These are phyloP conservation scores for Mucor lusitanicus DNA, from an alignment of 371 early-diverging fungal genomes.

Conservation along the genomic window DNA sequence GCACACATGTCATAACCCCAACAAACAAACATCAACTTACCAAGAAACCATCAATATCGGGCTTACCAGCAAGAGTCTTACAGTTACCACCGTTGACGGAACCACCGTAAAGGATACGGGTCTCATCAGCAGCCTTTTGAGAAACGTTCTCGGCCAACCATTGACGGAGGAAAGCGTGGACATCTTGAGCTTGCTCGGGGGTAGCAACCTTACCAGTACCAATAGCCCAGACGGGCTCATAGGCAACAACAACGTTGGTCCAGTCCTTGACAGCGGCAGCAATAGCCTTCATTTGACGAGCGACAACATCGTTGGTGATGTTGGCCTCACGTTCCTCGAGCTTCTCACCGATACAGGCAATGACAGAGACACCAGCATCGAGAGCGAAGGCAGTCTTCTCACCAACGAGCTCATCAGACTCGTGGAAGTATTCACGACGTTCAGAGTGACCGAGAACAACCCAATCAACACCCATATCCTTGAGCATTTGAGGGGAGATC, in stretches of 20 bases:
- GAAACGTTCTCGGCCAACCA: slow-evolving; percentile 88
- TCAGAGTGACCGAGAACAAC: slow-evolving; percentile 99
- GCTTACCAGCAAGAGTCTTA: slow-evolving; percentile 58
- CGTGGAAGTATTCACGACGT: slow-evolving; percentile 92
- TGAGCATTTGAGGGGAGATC: slow-evolving; percentile 93
- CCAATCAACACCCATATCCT: slow-evolving; percentile 95
- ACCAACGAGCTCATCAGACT: slow-evolving; percentile 87
- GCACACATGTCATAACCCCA: background rate
- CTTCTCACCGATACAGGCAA: slow-evolving; percentile 98
- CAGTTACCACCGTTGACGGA: slow-evolving; percentile 80
- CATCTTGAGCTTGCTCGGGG: slow-evolving; percentile 97
- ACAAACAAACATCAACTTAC: slow-evolving; percentile 33
- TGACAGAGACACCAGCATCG: slow-evolving; percentile 87
- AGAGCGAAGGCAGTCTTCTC: slow-evolving; percentile 91
- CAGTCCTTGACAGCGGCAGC: slow-evolving; percentile 76
- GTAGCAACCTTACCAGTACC: slow-evolving; percentile 99
- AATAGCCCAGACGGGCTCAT: slow-evolving; percentile 99
- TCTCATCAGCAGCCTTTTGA: slow-evolving; percentile 78
- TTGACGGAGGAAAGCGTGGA: slow-evolving; percentile 86
- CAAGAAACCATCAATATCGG: slow-evolving; percentile 98
- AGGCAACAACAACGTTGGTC: slow-evolving; percentile 97
- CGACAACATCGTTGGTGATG: slow-evolving; percentile 86
- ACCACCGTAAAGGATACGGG: slow-evolving; percentile 98
- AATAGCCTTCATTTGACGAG: slow-evolving; percentile 88
- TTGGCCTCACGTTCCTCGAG: slow-evolving; percentile 91